Evolutionary conservation across 2,329 filamentous ascomycete genomes (phyloP).

Genomic region (Gliomastix tumulicola): DNA sequence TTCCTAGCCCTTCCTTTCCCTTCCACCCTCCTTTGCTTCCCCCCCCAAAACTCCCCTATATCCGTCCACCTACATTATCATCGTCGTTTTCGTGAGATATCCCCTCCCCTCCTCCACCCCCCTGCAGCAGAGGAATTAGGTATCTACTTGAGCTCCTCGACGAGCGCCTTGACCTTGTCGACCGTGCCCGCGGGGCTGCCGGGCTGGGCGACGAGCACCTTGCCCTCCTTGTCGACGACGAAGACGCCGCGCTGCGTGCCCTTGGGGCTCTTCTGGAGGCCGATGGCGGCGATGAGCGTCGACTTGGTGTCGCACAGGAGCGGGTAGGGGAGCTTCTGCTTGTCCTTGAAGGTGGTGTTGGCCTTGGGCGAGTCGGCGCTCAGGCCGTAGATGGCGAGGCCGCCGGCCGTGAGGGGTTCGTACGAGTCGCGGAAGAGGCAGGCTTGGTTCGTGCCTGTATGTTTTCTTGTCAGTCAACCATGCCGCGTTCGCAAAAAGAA

Average conservation of each 20-base stretch:
- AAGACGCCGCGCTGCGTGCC: conserved; percentile 85
- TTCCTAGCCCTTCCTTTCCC: no score
- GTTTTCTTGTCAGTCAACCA: neutral
- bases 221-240: conserved; percentile 74
- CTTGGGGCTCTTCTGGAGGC: conserved; percentile 78
- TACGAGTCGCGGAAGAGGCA: conserved; percentile 91
- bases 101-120: no score
- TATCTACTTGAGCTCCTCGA: conserved; percentile 37
- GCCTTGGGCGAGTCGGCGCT: conserved; percentile 82
- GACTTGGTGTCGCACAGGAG: conserved; percentile 76
- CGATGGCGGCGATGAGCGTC: conserved; percentile 75
- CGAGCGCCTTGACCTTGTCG: conserved; percentile 66
- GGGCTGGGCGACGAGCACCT: conserved; percentile 66
- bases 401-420: conserved; percentile 65
- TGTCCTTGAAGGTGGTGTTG: conserved; percentile 88
- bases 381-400: conserved; percentile 83
- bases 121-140: no score
- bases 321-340: conserved; percentile 82
- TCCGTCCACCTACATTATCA: no score
- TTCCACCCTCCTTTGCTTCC: no score
- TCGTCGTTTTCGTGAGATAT: no score
- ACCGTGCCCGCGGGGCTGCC: conserved; percentile 75
- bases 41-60: no score
- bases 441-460: conserved; percentile 79
- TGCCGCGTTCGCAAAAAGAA: neutral